Base-by-base conservation (phyloP, 495 filamentous ascomycete genomes). In the Penicillium argentinense region DNA sequence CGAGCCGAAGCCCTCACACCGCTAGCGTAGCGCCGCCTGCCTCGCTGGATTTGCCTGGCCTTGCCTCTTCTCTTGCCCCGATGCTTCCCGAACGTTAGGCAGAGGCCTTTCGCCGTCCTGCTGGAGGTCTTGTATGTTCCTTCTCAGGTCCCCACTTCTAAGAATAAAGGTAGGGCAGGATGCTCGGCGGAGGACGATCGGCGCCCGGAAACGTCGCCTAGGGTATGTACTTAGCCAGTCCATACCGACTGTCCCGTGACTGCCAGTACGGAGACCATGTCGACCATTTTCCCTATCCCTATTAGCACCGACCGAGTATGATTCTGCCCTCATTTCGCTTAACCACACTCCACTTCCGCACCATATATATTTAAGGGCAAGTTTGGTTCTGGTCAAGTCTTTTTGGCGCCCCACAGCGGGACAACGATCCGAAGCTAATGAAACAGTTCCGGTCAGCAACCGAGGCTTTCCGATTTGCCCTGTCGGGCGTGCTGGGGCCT, bases 381-480 rank as follows among this genome's bases (percentile, higher is more conserved):
- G 33, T 36, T 36, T 36, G 33, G 33, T 36, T 36, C 33, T 36
- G 14, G 26, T 47, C 47, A 36, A 57, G 45, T 47, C 42, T 57
- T 49, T 53, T 43, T 53, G 3, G 2, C 23, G 57, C 46, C 59
- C 59, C 59, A 63, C 59, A 60, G 51, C 56, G 59, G 59, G 49
- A 56, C 56, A 57, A 53, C 49, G 56, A 60, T 54, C 53, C 45
- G 51, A 51, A 14, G 11, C 36, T 46, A 45, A 57, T 56, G 50
- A 60, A 60, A 60, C 53, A 54, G 12, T 25, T 12, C 40, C 49
- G 53, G 33, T 39, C 51, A 39, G 9, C 44, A 60, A 44, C 59
- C 59, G 59, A 63, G 53, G 7, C 42, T 37, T 60, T 63, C 59
- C 59, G 59, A 63, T 63, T 63, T 63, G 59, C 41, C 57, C 43